Conservation (phyloP, 805 yeast genomes). For the Pachysolen tannophilus region DNA sequence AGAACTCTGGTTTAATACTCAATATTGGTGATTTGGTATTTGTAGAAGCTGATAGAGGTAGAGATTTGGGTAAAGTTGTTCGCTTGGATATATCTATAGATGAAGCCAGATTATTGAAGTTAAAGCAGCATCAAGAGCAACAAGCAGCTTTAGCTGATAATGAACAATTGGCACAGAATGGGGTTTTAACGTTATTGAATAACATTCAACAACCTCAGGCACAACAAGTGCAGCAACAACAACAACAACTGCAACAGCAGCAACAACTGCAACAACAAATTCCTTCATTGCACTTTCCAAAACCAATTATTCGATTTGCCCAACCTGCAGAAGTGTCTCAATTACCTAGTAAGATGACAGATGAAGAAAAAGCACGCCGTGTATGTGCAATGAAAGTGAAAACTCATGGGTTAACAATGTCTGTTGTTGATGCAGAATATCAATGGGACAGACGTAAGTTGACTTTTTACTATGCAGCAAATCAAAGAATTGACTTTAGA, state of each 20-base stretch:
- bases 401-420: slow-evolving; percentile 44
- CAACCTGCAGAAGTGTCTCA: slow-evolving; percentile 52
- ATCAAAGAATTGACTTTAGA: slow-evolving; percentile 66
- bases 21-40: slow-evolving; percentile 61
- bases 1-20: slow-evolving; percentile 24
- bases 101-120: slow-evolving; percentile 61
- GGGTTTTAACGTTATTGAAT: slow-evolving; percentile 1
- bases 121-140: slow-evolving; percentile 63
- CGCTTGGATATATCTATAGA: slow-evolving; percentile 50
- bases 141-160: slow-evolving; percentile 47
- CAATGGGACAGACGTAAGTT: slow-evolving; percentile 80
- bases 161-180: slow-evolving; percentile 19
- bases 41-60: slow-evolving; percentile 80
- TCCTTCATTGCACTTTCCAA: slow-evolving; percentile 57
- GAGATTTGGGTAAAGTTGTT: slow-evolving; percentile 64
- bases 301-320: slow-evolving; percentile 58
- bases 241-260: slow-evolving; percentile 12
- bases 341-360: slow-evolving; percentile 48
- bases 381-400: slow-evolving; percentile 53
- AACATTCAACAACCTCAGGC: background rate
- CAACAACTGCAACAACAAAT: slow-evolving; percentile 12
- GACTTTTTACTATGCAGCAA: slow-evolving; percentile 62
- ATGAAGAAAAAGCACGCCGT: slow-evolving; percentile 61
- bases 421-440: slow-evolving; percentile 69
- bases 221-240: slow-evolving; percentile 9